Conservation (phyloP, 2,329 filamentous ascomycete genomes). For the Pestalotiopsis sp. region DNA sequence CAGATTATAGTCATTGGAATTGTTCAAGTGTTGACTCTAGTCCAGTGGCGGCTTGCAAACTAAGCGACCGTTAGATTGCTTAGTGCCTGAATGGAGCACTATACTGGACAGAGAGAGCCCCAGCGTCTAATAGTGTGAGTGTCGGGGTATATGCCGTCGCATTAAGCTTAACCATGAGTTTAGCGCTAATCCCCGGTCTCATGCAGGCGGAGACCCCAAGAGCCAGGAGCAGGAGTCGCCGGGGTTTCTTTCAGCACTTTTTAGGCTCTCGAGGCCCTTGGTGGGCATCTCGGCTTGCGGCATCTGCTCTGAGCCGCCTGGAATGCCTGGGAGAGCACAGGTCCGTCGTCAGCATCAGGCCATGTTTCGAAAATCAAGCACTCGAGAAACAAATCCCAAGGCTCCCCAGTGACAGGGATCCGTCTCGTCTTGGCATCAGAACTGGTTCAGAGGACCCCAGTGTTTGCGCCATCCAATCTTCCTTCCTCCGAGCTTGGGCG, state of each 20-base stretch:
- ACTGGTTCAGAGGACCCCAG: not conserved
- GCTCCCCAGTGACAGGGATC: slow-evolving; percentile 1
- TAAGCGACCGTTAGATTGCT: not conserved
- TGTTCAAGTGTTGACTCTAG: too few species aligned
- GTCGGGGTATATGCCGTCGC: slow-evolving; percentile 1
- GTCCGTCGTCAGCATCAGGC: slow-evolving; percentile 6
- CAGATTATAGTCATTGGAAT: too few species aligned
- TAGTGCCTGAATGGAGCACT: not conserved
- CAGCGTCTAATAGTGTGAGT: not conserved
- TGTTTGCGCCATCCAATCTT: slow-evolving; percentile 13
- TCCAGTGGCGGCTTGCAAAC: not conserved
- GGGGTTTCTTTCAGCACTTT: not conserved
- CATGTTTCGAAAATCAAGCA: slow-evolving; percentile 13
- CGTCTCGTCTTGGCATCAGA: slow-evolving; percentile 11
- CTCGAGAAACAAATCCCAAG: slow-evolving; percentile 12
- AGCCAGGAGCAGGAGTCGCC: not conserved
- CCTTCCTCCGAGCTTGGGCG: not conserved
- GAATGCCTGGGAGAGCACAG: not conserved
- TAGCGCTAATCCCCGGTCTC: slow-evolving; percentile 6
- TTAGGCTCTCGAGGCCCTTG: too few species aligned
- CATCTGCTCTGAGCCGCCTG: not conserved
- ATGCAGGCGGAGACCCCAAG: slow-evolving; percentile 7
- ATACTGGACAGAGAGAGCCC: not conserved
- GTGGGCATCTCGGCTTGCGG: slow-evolving; percentile 8
- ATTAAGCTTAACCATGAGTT: slow-evolving; percentile 12